These are phyloP conservation scores for Rubroshorea leprosula DNA, from an alignment of 345 rosid species.

Conservation along the genomic window DNA sequence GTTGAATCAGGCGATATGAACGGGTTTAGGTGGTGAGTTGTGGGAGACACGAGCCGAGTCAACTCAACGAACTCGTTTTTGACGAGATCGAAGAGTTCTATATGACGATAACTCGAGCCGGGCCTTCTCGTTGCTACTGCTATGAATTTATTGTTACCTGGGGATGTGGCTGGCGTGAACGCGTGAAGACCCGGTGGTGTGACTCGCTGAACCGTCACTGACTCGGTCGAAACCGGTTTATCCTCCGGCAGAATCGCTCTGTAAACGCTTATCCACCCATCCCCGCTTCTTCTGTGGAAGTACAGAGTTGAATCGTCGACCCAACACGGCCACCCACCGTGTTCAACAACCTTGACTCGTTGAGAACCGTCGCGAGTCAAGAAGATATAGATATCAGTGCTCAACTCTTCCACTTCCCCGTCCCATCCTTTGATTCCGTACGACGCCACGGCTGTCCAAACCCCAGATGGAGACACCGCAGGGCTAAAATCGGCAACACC, in stretches of 20 bases:
- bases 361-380: slow-evolving; percentile 65
- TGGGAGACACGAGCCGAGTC: slow-evolving; percentile 62
- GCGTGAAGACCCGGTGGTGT: slow-evolving; percentile 81
- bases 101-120: slow-evolving; percentile 52
- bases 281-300: slow-evolving; percentile 65
- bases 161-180: slow-evolving; percentile 91
- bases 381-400: slow-evolving; percentile 68
- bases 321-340: slow-evolving; percentile 95
- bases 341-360: slow-evolving; percentile 67
- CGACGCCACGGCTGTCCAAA: slow-evolving; percentile 68
- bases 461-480: slow-evolving; percentile 74
- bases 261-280: slow-evolving; percentile 78
- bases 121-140: slow-evolving; percentile 80
- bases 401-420: slow-evolving; percentile 72
- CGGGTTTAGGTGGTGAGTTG: slow-evolving; percentile 74
- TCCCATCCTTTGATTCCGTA: slow-evolving; percentile 65
- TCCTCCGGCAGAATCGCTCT: slow-evolving; percentile 37
- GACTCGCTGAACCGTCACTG: slow-evolving; percentile 50
- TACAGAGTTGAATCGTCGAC: slow-evolving; percentile 64
- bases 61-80: slow-evolving; percentile 52
- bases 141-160: slow-evolving; percentile 62
- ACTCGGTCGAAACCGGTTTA: slow-evolving; percentile 28
- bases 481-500: slow-evolving; percentile 79
- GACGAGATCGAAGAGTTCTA: slow-evolving; percentile 61
- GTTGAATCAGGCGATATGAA: slow-evolving; percentile 71